Percentiles rank a stretch among this genome's conserved stretches.
Conservation (phyloP, 441 rosid species). For the Erysimum cheiri region DNA sequence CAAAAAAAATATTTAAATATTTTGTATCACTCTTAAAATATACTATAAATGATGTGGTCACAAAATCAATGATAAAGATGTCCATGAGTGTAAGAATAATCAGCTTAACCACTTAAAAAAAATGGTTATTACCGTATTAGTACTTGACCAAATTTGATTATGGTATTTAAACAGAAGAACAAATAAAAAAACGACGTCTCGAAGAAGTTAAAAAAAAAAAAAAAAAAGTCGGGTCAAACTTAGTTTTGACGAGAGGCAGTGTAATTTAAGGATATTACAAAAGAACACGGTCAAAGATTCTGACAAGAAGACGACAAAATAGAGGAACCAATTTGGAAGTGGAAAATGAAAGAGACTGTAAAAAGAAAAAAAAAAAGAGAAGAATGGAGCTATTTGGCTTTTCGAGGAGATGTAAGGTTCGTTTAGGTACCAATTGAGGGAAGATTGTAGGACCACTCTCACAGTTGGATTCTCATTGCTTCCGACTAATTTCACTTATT, state of each 20-base stretch:
- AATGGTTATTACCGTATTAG: background rate
- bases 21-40: background rate
- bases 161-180: background rate
- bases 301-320: conserved; percentile 37
- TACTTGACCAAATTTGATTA: background rate
- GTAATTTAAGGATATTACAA: conserved; percentile 3
- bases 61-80: background rate
- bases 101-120: background rate
- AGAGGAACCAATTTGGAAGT: conserved; percentile 30
- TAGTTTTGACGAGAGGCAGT: conserved; percentile 26
- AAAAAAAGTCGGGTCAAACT: conserved; percentile 36
- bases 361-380: background rate
- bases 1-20: background rate
- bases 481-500: background rate
- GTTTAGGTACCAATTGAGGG: conserved; percentile 33
- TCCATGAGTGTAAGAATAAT: background rate
- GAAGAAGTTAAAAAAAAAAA: background rate
- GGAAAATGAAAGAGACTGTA: conserved; percentile 15
- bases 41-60: too few species aligned
- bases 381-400: conserved; percentile 26
- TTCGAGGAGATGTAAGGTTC: conserved; percentile 42
- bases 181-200: background rate
- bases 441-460: conserved; percentile 35
- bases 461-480: conserved; percentile 17
- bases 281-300: conserved; percentile 44